Evolutionary conservation across 1,139 yeast genomes (phyloP).

Genomic region (Kodamaea suecica): DNA sequence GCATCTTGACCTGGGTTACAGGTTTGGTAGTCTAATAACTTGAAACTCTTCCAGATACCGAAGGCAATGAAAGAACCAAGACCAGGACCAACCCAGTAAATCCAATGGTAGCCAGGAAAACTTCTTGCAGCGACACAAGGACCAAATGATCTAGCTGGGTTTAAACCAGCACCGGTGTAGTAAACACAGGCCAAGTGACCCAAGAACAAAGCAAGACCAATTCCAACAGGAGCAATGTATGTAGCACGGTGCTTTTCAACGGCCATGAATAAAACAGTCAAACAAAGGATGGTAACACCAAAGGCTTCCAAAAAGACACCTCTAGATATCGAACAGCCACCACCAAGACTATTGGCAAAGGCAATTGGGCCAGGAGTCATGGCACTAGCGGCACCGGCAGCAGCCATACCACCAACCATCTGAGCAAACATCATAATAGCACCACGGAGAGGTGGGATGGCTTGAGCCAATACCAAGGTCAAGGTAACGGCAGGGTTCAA

Average conservation of each 20-base stretch:
- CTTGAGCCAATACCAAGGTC: conserved; percentile 66
- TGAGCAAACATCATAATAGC: conserved; percentile 63
- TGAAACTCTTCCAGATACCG: conserved; percentile 65
- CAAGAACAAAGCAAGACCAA: conserved; percentile 78
- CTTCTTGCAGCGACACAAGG: conserved; percentile 69
- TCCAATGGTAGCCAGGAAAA: conserved; percentile 87
- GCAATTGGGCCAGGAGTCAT: conserved; percentile 81
- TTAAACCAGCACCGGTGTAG: conserved; percentile 89
- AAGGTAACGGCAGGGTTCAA: conserved; percentile 88
- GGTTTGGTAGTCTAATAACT: conserved; percentile 65
- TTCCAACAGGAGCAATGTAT: conserved; percentile 76
- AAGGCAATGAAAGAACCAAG: conserved; percentile 68
- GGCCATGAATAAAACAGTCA: conserved; percentile 78
- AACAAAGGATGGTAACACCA: conserved; percentile 69
- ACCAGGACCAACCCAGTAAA: conserved; percentile 87
- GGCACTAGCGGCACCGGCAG: conserved; percentile 86
- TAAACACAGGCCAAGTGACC: conserved; percentile 80
- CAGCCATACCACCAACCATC: conserved; percentile 84
- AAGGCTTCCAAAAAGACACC: conserved; percentile 83
- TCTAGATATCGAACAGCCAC: conserved; percentile 68
- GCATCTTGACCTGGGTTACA: conserved; percentile 71
- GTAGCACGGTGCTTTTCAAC: conserved; percentile 80
- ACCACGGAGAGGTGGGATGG: conserved; percentile 73
- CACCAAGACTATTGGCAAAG: conserved; percentile 71
- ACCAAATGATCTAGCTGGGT: conserved; percentile 89